These are phyloP conservation scores for Isabelozyma rhagii DNA, from an alignment of 805 yeast genomes.

Conservation along the genomic window DNA sequence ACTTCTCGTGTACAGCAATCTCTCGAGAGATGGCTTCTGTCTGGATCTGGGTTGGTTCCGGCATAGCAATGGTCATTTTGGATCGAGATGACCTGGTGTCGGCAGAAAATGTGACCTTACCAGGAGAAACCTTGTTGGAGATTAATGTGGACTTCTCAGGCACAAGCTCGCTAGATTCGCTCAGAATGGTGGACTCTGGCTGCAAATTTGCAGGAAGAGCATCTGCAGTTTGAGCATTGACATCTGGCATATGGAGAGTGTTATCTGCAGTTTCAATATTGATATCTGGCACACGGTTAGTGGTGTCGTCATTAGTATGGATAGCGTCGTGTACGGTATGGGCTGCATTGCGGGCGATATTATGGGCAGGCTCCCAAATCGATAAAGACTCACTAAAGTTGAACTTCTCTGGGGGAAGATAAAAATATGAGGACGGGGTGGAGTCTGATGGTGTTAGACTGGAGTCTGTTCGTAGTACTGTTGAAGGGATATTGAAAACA, in stretches of 20 bases:
- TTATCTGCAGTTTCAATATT: too few relatives aligned
- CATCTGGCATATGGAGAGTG: too few relatives aligned
- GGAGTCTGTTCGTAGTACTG: not conserved
- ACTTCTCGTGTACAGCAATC: constrained; percentile 12
- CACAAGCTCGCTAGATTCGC: not conserved
- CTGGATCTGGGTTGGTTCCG: constrained; percentile 17
- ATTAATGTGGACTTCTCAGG: not conserved
- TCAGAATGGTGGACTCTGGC: not conserved
- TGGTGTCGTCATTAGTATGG: too few relatives aligned
- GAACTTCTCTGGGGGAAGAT: not conserved
- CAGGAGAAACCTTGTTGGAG: not conserved
- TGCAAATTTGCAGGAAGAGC: not conserved
- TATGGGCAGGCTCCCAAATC: not conserved
- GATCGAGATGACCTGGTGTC: not conserved
- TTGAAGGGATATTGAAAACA: not conserved
- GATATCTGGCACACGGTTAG: too few relatives aligned
- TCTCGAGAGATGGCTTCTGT: constrained; percentile 6
- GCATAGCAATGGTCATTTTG: constrained; percentile 13
- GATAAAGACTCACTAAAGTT: not conserved
- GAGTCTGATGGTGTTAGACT: not conserved
- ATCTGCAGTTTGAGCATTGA: too few relatives aligned
- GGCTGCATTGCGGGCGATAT: not conserved
- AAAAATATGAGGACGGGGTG: not conserved
- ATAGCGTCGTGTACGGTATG: too few relatives aligned
- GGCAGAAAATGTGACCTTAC: not conserved